Conservation (phyloP, 768 basidiomycete genomes). For the Pisolithus microcarpus region DNA sequence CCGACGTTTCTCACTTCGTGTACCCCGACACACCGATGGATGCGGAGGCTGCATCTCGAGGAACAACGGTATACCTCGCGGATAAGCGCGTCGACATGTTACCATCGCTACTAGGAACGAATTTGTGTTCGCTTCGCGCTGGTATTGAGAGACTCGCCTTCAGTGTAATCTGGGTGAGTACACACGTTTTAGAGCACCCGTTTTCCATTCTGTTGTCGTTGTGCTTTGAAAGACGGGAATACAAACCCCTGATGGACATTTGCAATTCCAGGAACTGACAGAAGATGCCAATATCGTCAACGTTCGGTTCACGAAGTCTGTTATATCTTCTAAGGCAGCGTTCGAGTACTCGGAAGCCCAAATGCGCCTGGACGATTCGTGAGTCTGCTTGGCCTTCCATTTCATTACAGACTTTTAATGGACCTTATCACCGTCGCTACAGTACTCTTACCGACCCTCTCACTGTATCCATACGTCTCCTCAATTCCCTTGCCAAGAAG, state of each 20-base stretch:
- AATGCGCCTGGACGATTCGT: conserved; percentile 87
- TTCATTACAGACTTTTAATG: neutral
- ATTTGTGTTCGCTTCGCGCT: conserved; percentile 87
- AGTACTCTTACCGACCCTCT: conserved; percentile 76
- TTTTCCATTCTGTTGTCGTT: neutral
- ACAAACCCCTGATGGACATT: neutral
- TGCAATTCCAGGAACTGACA: conserved; percentile 65
- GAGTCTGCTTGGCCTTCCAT: conserved; percentile 20
- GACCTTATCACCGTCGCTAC: neutral
- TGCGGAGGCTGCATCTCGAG: conserved; percentile 87
- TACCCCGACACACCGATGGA: conserved; percentile 93
- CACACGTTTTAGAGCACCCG: neutral
- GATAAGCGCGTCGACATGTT: conserved; percentile 99
- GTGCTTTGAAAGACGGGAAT: too few relatives aligned
- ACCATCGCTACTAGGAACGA: conserved; percentile 87
- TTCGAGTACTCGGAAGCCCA: conserved; percentile 98
- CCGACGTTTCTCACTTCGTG: conserved; percentile 97
- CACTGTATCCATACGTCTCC: conserved; percentile 78
- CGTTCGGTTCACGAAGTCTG: conserved; percentile 89
- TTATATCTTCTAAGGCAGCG: conserved; percentile 92
- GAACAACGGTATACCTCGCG: conserved; percentile 96
- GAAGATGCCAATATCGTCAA: conserved; percentile 84
- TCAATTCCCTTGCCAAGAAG: conserved; percentile 81
- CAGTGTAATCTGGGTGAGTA: conserved; percentile 84
- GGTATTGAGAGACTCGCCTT: conserved; percentile 93